Evolutionary conservation across 1,284 basidiomycete genomes (phyloP).

Genomic region (Cutaneotrichosporon cyanovorans): DNA sequence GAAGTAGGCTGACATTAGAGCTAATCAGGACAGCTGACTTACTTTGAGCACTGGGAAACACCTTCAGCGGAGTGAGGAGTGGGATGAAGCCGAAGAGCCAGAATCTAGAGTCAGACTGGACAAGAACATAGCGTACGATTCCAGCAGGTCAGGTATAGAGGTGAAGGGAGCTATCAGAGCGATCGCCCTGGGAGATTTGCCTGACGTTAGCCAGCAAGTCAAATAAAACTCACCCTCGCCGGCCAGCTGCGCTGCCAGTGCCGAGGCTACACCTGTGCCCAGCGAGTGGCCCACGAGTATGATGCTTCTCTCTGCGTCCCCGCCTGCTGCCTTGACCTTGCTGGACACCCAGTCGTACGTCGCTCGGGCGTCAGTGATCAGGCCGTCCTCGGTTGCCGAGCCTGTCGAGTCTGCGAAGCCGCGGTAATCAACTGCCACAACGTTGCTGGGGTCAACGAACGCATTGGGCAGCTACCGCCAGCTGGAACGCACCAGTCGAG

Average conservation of each 20-base stretch:
- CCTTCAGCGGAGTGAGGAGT: slow-evolving; percentile 28
- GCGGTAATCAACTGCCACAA: slow-evolving; percentile 81
- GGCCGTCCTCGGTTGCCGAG: slow-evolving; percentile 63
- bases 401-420: slow-evolving; percentile 85
- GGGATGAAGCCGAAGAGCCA: slow-evolving; percentile 34
- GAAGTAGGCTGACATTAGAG: slow-evolving; percentile 23
- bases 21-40: neutral
- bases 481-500: slow-evolving; percentile 25
- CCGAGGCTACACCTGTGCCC: slow-evolving; percentile 71
- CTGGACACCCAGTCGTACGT: slow-evolving; percentile 69
- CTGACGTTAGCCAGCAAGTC: slow-evolving; percentile 12
- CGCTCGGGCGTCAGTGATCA: slow-evolving; percentile 66
- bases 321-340: slow-evolving; percentile 4
- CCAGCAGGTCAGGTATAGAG: slow-evolving; percentile 31
- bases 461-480: slow-evolving; percentile 19
- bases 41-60: neutral
- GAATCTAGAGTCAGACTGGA: slow-evolving; percentile 19
- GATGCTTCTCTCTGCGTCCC: slow-evolving; percentile 17
- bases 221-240: slow-evolving; percentile 25
- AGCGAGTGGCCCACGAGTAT: slow-evolving; percentile 66
- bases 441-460: slow-evolving; percentile 52
- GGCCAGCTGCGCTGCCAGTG: slow-evolving; percentile 31
- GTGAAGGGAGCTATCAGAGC: slow-evolving; percentile 41
- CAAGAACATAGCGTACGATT: slow-evolving; percentile 20
- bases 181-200: slow-evolving; percentile 29